phyloP scores from a whole-genome alignment of 208 protist genomes.

The Acanthamoeba royreba region DNA sequence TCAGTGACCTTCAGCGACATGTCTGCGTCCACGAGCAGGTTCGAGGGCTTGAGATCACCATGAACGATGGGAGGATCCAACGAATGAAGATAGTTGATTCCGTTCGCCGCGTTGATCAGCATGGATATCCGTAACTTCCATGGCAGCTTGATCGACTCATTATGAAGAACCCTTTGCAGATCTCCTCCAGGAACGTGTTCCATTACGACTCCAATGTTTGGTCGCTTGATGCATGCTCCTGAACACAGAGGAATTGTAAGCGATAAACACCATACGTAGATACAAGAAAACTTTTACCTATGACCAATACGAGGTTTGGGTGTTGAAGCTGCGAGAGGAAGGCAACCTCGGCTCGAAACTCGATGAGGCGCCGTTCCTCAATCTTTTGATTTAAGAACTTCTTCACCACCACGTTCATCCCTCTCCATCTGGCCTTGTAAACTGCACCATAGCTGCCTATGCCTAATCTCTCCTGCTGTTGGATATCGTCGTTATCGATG shows the following conservation, averaged over 20 bases:
- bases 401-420: conserved; percentile 24
- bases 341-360: conserved; percentile 23
- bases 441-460: not conserved
- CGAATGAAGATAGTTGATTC: conserved; percentile 60
- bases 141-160: not conserved
- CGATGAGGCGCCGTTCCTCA: conserved; percentile 2
- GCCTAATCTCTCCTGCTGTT: not conserved
- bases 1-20: conserved; percentile 45
- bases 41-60: conserved; percentile 58
- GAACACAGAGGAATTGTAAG: not conserved
- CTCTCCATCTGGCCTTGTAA: not conserved
- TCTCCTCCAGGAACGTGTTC: conserved; percentile 64
- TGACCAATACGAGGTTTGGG: not conserved
- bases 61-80: conserved; percentile 44
- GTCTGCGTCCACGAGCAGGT: conserved; percentile 13
- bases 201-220: conserved; percentile 67
- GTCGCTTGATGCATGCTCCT: conserved; percentile 49
- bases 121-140: not conserved
- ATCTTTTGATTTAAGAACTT: conserved; percentile 33
- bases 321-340: not conserved
- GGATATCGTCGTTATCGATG: not conserved
- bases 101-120: conserved; percentile 20
- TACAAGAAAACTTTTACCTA: not conserved
- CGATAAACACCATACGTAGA: not conserved
- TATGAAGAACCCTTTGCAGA: conserved; percentile 57